Conservation (phyloP, 116 monocot species). For the Posidonia oceanica region DNA sequence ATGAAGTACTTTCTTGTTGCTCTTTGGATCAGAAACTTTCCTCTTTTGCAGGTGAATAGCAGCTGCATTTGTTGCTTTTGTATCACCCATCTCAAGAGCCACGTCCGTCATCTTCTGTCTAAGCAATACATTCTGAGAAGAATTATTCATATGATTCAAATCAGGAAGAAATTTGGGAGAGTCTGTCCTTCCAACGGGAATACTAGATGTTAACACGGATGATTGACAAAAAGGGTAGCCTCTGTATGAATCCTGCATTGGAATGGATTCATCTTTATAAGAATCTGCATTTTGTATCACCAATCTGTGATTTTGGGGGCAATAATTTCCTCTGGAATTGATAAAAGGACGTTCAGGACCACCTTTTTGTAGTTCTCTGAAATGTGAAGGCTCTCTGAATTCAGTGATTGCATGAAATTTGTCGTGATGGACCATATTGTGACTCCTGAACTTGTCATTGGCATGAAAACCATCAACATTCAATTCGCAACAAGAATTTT, state of each 20-base stretch:
- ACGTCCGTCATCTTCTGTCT: background rate
- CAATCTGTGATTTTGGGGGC: conserved; percentile 6
- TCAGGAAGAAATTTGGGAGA: background rate
- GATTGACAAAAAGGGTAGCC: conserved; percentile 1
- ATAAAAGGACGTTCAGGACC: background rate
- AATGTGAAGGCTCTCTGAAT: background rate
- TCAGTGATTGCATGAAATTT: conserved; percentile 1
- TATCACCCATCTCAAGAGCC: background rate
- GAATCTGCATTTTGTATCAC: conserved; percentile 10
- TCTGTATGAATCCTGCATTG: conserved; percentile 9
- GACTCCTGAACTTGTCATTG: background rate
- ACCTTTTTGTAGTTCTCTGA: background rate
- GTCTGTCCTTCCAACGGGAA: conserved; percentile 2
- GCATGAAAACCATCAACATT: background rate
- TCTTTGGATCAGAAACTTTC: background rate
- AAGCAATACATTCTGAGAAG: background rate
- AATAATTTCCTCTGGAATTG: background rate
- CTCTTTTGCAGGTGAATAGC: background rate
- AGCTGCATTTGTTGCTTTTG: background rate
- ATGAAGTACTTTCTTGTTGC: background rate
- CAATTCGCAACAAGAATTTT: background rate
- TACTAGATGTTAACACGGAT: background rate
- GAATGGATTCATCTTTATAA: conserved; percentile 4
- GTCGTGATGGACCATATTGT: conserved; percentile 5
- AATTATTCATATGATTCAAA: background rate